Conservation (phyloP, 2,329 filamentous ascomycete species). For the Neofusicoccum kwambonambiense region DNA sequence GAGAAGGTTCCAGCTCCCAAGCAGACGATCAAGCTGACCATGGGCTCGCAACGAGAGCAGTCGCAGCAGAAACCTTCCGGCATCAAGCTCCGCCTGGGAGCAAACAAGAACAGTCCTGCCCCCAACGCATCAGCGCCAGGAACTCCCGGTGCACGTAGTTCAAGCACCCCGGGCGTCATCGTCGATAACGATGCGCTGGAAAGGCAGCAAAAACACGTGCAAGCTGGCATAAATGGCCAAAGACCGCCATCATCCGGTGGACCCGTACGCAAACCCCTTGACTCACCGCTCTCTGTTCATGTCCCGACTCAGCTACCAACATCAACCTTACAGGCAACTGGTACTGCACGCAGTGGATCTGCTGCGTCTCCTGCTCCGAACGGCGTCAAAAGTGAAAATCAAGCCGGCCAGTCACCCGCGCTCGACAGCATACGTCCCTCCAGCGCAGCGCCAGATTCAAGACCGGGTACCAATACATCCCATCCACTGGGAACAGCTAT, state of each 20-base stretch:
- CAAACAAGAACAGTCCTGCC: conserved; percentile 39
- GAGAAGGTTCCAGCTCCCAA: conserved; percentile 70
- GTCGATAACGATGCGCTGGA: conserved; percentile 56
- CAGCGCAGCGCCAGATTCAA: conserved; percentile 34
- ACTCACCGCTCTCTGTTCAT: conserved; percentile 21
- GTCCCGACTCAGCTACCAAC: not conserved
- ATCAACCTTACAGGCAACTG: not conserved
- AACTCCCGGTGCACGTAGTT: conserved; percentile 40
- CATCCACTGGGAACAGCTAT: conserved; percentile 30
- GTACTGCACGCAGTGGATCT: conserved; percentile 43
- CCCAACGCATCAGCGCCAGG: conserved; percentile 31
- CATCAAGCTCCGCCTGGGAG: conserved; percentile 70
- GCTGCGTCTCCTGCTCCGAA: conserved; percentile 29
- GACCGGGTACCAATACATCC: conserved; percentile 26
- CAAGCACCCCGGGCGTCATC: conserved; percentile 49
- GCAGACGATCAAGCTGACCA: conserved; percentile 78
- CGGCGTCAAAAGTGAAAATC: conserved; percentile 41
- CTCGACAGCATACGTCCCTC: conserved; percentile 38
- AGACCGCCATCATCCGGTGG: conserved; percentile 27
- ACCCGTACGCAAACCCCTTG: conserved; percentile 25
- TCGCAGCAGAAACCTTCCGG: conserved; percentile 29
- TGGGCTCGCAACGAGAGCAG: conserved; percentile 40
- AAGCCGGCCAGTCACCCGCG: conserved; percentile 43
- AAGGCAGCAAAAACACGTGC: conserved; percentile 53
- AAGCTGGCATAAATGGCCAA: conserved; percentile 48